phyloP scores from a whole-genome alignment of 2,329 filamentous ascomycete species.

The Phyllosticta citriasiana region DNA sequence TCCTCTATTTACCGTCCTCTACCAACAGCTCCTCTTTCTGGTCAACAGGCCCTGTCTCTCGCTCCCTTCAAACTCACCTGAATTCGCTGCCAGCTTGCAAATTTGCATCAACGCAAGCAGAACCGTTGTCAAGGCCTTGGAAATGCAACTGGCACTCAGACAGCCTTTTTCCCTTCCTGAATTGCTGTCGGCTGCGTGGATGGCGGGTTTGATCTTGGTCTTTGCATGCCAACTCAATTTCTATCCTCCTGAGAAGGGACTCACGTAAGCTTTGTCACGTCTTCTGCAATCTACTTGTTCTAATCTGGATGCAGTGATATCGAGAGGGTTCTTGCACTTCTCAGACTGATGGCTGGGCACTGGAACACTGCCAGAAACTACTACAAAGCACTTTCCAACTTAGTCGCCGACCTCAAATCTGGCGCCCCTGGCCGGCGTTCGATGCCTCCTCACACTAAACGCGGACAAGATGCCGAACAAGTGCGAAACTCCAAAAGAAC shows the following conservation, averaged over 20 bases:
- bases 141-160: conserved; percentile 7
- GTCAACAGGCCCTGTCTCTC: conserved; percentile 8
- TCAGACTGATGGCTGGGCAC: conserved; percentile 8
- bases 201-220: conserved; percentile 8
- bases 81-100: conserved; percentile 9
- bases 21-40: conserved; percentile 8
- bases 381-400: conserved; percentile 4
- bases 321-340: background rate
- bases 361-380: conserved; percentile 9
- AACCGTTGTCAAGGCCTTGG: conserved; percentile 5
- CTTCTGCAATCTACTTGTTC: background rate
- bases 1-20: conserved; percentile 8
- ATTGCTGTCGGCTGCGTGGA: conserved; percentile 7
- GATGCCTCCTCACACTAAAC: background rate
- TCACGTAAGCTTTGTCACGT: background rate
- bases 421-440: background rate
- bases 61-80: background rate
- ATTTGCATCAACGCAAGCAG: conserved; percentile 2
- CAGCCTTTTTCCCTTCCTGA: conserved; percentile 9
- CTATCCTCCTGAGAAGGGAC: conserved; percentile 3
- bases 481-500: background rate
- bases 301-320: background rate
- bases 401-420: conserved; percentile 1
- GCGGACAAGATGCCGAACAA: background rate
- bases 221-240: conserved; percentile 6